phyloP scores from a whole-genome alignment of 108 stramenopile species.

The Cyclotella sp. region DNA sequence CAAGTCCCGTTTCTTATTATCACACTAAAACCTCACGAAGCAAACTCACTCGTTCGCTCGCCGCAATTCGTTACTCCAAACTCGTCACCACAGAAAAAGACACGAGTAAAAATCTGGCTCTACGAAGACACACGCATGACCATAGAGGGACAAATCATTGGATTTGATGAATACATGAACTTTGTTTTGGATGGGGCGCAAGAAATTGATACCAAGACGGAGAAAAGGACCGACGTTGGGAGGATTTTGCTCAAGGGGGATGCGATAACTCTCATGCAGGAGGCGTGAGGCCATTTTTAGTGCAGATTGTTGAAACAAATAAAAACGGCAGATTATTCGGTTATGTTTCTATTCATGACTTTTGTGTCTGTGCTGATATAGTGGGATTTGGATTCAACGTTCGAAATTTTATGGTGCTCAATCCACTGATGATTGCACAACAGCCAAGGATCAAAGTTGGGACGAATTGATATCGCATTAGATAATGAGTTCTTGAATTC shows the following conservation, averaged over 20 bases:
- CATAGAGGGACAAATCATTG: constrained; percentile 98
- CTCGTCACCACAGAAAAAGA: constrained; percentile 70
- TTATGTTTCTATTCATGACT: neutral
- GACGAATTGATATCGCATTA: neutral
- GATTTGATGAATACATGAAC: constrained; percentile 92
- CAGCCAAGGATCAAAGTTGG: neutral
- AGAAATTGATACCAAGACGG: constrained; percentile 84
- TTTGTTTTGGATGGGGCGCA: constrained; percentile 93
- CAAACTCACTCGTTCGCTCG: neutral
- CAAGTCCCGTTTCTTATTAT: neutral
- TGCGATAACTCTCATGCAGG: constrained; percentile 95
- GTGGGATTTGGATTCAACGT: too few species aligned
- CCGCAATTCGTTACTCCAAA: neutral
- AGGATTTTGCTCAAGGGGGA: constrained; percentile 99
- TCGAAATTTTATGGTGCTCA: too few species aligned
- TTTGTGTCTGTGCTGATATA: neutral
- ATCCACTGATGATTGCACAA: neutral
- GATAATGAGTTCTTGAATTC: neutral
- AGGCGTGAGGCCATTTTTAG: constrained; percentile 49
- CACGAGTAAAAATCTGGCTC: constrained; percentile 95
- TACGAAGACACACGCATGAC: constrained; percentile 97
- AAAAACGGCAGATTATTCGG: too few species aligned
- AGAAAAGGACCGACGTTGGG: constrained; percentile 76
- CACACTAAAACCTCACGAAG: neutral
- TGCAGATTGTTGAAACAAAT: too few species aligned